Conservation (phyloP, 2,329 filamentous ascomycete genomes). For the Helminthosporium solani region DNA sequence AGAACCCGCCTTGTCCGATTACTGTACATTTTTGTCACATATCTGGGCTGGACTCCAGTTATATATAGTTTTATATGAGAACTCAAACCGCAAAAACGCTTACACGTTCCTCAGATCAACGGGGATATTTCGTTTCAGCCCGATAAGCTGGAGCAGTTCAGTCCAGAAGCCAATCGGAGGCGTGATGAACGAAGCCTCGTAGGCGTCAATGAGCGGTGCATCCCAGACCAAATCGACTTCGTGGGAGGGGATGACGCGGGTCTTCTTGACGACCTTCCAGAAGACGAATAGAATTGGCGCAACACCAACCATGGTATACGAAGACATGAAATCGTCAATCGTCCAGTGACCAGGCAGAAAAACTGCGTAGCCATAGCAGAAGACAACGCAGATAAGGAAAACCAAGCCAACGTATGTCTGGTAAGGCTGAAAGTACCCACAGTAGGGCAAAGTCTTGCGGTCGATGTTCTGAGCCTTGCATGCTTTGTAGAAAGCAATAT, state of each 20-base stretch:
- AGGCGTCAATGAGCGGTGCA: conserved; percentile 42
- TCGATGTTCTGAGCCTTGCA: conserved; percentile 50
- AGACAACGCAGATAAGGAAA: conserved; percentile 52
- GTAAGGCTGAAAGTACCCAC: conserved; percentile 51
- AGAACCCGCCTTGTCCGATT: too few relatives aligned
- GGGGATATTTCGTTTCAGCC: conserved; percentile 31
- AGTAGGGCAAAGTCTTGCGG: conserved; percentile 52
- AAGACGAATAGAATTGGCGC: conserved; percentile 54
- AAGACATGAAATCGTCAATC: conserved; percentile 54
- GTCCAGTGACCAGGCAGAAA: conserved; percentile 52
- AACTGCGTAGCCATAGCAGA: conserved; percentile 56
- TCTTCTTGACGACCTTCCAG: conserved; percentile 66
- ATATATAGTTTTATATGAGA: background rate
- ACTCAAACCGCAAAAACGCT: background rate
- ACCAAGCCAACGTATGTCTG: conserved; percentile 52
- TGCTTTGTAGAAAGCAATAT: conserved; percentile 59
- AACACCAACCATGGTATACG: conserved; percentile 56
- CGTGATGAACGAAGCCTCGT: conserved; percentile 45
- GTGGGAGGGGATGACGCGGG: conserved; percentile 52
- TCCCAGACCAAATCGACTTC: conserved; percentile 52
- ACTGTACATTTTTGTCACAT: too few relatives aligned
- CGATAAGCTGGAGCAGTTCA: conserved; percentile 39
- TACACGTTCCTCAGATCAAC: conserved; percentile 33
- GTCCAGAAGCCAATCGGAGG: conserved; percentile 42
- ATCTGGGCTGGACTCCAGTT: too few relatives aligned